phyloP scores from a whole-genome alignment of 176 grass and related monocot genomes.

The Aegilops bicornis region DNA sequence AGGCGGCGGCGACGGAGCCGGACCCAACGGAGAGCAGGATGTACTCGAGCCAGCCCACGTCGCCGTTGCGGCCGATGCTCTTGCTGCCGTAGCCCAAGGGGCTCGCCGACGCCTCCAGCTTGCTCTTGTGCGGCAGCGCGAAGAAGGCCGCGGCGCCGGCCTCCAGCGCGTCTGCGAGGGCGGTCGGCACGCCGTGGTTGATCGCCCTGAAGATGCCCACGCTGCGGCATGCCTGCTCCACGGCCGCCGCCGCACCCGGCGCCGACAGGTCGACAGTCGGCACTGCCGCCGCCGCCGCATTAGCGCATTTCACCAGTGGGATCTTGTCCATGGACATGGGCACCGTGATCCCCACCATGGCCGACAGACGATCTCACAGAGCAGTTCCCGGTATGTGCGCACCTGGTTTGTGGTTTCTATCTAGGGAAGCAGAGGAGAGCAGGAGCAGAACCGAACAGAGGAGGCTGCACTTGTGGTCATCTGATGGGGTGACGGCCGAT shows the following conservation, averaged over 20 bases:
- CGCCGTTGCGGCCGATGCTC: conserved; percentile 75
- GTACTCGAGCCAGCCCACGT: conserved; percentile 88
- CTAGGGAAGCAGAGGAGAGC: too few species aligned
- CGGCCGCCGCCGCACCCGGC: conserved; percentile 32
- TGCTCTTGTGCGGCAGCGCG: conserved; percentile 41
- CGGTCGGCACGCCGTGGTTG: conserved; percentile 55
- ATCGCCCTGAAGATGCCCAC: conserved; percentile 77
- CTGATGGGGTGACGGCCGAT: too few species aligned
- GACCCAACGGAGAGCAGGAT: conserved; percentile 46
- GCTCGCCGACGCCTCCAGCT: conserved; percentile 34
- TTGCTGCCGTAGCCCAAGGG: conserved; percentile 76
- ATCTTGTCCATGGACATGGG: too few species aligned
- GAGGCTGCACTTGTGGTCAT: too few species aligned
- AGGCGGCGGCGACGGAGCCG: background rate
- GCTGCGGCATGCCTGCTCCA: conserved; percentile 50
- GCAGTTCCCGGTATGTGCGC: too few species aligned
- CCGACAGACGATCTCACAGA: too few species aligned
- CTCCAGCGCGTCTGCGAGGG: conserved; percentile 51
- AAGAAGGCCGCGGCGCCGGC: conserved; percentile 64
- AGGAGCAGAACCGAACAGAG: too few species aligned
- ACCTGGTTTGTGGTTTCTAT: too few species aligned
- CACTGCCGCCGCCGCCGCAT: too few species aligned
- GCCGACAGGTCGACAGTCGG: conserved; percentile 42
- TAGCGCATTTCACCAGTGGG: too few species aligned
- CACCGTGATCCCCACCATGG: too few species aligned